Percentiles rank a stretch among this genome's conserved stretches.
Evolutionary conservation across 805 yeast species (phyloP).

Genomic region (Ogataea corticis): DNA sequence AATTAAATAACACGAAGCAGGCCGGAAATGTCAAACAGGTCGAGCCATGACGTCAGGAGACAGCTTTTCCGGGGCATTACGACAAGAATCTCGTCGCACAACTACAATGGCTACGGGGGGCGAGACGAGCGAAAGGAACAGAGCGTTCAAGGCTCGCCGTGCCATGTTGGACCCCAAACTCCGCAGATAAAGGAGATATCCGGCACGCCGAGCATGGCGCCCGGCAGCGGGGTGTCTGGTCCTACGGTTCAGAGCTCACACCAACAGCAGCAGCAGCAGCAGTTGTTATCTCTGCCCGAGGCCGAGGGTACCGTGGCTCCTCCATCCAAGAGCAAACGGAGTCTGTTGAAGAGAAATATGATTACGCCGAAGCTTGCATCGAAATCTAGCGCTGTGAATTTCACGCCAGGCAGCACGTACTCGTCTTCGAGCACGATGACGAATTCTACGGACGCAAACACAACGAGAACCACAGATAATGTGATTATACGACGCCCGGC

Average conservation of each 20-base stretch:
- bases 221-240: constrained; percentile 3
- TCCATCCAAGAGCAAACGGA: constrained; percentile 9
- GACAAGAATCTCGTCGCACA: constrained; percentile 30
- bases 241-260: constrained; percentile 8
- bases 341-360: constrained; percentile 21
- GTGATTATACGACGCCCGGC: constrained; percentile 26
- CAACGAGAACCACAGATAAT: constrained; percentile 23
- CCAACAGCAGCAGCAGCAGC: constrained; percentile 15
- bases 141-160: constrained; percentile 4
- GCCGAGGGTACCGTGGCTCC: constrained; percentile 2
- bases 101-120: constrained; percentile 11
- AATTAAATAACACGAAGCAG: neutral
- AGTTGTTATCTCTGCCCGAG: constrained; percentile 9
- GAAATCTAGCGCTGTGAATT: constrained; percentile 17
- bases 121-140: constrained; percentile 22
- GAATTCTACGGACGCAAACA: constrained; percentile 20
- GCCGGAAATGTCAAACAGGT: constrained; percentile 23
- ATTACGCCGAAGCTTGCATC: constrained; percentile 27
- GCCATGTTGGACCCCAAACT: constrained; percentile 1
- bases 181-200: constrained; percentile 6
- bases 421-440: constrained; percentile 23
- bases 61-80: constrained; percentile 38
- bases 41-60: constrained; percentile 34
- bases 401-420: constrained; percentile 26
- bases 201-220: constrained; percentile 3